phyloP scores from a whole-genome alignment of 805 yeast genomes.

The Cyberlindnera veronae region DNA sequence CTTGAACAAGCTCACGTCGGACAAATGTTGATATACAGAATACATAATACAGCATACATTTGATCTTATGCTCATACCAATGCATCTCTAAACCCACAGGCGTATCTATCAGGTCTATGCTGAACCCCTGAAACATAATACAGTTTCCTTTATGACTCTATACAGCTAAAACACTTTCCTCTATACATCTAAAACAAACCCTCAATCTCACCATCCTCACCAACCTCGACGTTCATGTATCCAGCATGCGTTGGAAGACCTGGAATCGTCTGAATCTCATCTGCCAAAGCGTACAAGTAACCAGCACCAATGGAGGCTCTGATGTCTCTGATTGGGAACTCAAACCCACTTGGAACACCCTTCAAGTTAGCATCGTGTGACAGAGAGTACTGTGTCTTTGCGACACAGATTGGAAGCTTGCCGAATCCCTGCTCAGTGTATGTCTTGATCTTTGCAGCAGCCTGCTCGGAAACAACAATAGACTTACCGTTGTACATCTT shows the following conservation, averaged over 20 bases:
- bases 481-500: constrained; percentile 77
- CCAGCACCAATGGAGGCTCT: constrained; percentile 82
- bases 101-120: too few relatives aligned
- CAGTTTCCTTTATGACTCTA: too few relatives aligned
- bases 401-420: constrained; percentile 76
- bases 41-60: neutral
- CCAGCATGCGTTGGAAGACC: constrained; percentile 85
- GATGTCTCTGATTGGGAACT: constrained; percentile 77
- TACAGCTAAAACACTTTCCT: neutral
- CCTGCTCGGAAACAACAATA: constrained; percentile 66
- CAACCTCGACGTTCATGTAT: constrained; percentile 81
- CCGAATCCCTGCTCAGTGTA: constrained; percentile 76
- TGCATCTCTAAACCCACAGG: too few relatives aligned
- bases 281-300: constrained; percentile 79
- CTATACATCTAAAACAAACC: constrained; percentile 53
- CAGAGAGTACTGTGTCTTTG: constrained; percentile 81
- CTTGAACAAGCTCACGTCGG: constrained; percentile 32
- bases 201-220: constrained; percentile 76
- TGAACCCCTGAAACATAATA: too few relatives aligned
- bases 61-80: too few relatives aligned
- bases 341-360: constrained; percentile 80
- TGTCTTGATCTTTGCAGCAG: constrained; percentile 62
- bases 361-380: constrained; percentile 80
- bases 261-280: constrained; percentile 83
- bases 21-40: constrained; percentile 1